These are phyloP conservation scores for Lathyrus sativus DNA, from an alignment of 306 rosid species.

Conservation along the genomic window DNA sequence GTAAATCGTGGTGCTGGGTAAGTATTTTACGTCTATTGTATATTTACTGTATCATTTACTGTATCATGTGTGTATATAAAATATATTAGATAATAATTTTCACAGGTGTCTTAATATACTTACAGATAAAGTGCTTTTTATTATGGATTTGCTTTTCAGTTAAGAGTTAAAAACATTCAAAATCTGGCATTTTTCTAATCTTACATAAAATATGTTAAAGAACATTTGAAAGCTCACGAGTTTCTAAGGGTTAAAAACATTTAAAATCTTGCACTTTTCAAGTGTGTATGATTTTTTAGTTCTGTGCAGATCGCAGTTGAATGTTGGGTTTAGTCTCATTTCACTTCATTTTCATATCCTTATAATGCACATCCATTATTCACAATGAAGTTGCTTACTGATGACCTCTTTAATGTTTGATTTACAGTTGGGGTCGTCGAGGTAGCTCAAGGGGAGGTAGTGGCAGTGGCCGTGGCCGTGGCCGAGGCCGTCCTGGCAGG, in stretches of 20 bases:
- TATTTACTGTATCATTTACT: neutral
- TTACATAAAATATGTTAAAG: no score
- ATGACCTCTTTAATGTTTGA: neutral
- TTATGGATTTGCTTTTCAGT: neutral
- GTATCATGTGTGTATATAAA: neutral
- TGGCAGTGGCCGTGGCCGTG: slow-evolving; percentile 42
- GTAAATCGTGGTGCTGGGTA: slow-evolving; percentile 68
- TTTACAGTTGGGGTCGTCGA: slow-evolving; percentile 51
- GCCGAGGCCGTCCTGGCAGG: slow-evolving; percentile 43
- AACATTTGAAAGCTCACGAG: no score
- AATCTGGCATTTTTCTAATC: neutral
- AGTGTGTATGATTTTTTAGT: neutral
- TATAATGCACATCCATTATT: no score
- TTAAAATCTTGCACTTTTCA: neutral
- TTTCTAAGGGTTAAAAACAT: no score
- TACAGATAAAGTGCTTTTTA: neutral
- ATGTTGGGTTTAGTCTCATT: neutral
- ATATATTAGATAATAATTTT: neutral
- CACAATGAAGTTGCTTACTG: neutral
- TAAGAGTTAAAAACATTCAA: neutral
- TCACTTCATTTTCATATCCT: no score
- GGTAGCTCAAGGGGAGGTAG: slow-evolving; percentile 56
- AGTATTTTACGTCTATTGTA: slow-evolving; percentile 15
- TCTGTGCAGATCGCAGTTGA: neutral
- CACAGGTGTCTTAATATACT: neutral